Evolutionary conservation across 1,139 yeast genomes (phyloP), one percentile per base, ranked within the genome.

Genomic region (Petasospora rhodanensis): DNA sequence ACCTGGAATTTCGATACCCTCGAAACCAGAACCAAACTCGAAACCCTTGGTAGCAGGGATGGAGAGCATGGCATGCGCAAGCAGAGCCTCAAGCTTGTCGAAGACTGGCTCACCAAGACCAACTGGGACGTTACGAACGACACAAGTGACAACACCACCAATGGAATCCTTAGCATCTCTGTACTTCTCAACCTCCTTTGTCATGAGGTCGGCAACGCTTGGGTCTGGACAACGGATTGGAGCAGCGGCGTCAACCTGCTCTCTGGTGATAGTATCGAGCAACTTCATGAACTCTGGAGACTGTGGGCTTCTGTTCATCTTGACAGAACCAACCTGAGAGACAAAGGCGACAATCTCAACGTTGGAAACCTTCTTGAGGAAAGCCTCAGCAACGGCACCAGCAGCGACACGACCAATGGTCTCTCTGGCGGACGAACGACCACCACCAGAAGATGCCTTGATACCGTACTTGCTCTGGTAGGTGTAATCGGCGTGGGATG

Each of bases 391-490:
- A 60, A 91, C 79, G 38, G 96, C 97, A 48, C 97, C 97, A 11
- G 97, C 98, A 31, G 98, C 98, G 34, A 91, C 98, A 59, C 98
- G 75, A 35, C 97, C 98, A 51, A 93, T 91, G 32, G 98, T 91
- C 62, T 91, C 98, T 62, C 98, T 78, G 10, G 98, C 98, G 26
- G 93, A 79, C 15, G 96, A 83, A 57, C 98, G 77, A 43, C 98
- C 98, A 52, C 98, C 98, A 34, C 98, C 98, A 28, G 94, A 81
- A 7, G 95, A 75, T 9, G 96, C 93, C 64, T 91, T 89, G 52
- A 77, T 71, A 23, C 96, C 96, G 64, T 91, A 91, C 62, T 91
- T 91, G 47, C 75, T 71, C 53, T 85, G 70, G 62, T 91, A 91
- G 16, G 98, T 91, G 73, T 73, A 87, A 62, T 91, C 98, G 12